phyloP scores from a whole-genome alignment of 495 filamentous ascomycete species.

The Penicillium bovifimosum region DNA sequence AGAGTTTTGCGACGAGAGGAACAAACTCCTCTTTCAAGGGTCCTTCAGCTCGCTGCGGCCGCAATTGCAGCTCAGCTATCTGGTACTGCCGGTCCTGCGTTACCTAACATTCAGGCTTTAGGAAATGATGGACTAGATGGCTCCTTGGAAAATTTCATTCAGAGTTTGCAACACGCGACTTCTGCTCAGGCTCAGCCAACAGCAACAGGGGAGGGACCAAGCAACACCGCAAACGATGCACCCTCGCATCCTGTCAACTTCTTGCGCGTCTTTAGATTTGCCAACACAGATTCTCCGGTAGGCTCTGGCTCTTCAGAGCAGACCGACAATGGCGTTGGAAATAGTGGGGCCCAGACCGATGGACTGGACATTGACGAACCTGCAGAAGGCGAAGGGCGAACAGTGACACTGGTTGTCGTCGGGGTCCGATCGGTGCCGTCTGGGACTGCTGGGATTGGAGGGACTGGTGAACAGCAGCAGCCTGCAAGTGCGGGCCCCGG shows the following conservation, averaged over 20 bases:
- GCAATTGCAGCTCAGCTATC: constrained; percentile 58
- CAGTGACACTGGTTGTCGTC: constrained; percentile 65
- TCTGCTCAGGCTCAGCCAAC: constrained; percentile 39
- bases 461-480: constrained; percentile 40
- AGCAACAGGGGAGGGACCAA: constrained; percentile 27
- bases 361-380: constrained; percentile 41
- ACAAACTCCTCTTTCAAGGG: constrained; percentile 51
- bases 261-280: constrained; percentile 56
- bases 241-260: constrained; percentile 51
- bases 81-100: constrained; percentile 46
- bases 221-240: constrained; percentile 22
- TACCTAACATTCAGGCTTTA: constrained; percentile 54
- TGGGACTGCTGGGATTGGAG: constrained; percentile 44
- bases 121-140: constrained; percentile 54
- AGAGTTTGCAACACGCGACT: constrained; percentile 50
- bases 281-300: constrained; percentile 39
- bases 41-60: constrained; percentile 55
- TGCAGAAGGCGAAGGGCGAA: constrained; percentile 52
- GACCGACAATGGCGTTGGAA: constrained; percentile 15
- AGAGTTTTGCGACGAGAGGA: constrained; percentile 49
- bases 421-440: constrained; percentile 66
- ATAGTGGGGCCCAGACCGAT: constrained; percentile 14
- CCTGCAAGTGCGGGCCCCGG: constrained; percentile 33
- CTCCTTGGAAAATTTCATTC: constrained; percentile 52
- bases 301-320: constrained; percentile 17